Base-by-base conservation (phyloP, 1,284 basidiomycete genomes). In the Fomitiporia mediterranea region DNA sequence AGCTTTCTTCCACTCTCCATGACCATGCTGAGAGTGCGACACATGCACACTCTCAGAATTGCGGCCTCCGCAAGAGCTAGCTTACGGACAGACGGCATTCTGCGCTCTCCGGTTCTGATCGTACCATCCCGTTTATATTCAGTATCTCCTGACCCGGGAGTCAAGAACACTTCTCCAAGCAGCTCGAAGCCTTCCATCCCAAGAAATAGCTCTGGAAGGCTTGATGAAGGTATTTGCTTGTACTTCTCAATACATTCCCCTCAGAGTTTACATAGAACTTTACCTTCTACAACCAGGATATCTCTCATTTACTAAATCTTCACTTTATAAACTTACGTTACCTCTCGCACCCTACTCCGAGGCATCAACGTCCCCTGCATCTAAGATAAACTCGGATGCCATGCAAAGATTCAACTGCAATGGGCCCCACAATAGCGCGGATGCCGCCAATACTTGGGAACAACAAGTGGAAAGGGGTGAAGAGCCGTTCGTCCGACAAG, bases 251-350 rank as follows among this genome's bases (percentile, higher is more conserved):
- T 27, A 28, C 19, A 25, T 35, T 25, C 15, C 40, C 6, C 3
- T 2, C 23, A 32, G 27, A 32, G 3, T 44, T 19, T 30, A 15
- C 21, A 19, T n/a, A 4, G 4, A 15, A 9, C n/a, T 11, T 11
- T 46, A 27, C 7, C 43, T 7, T 7, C 43, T 34, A 15, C 19
- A 21, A 11, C 4, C 35, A 60, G 58, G 58, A 38, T 60, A 56
- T 44, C 32, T 60, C 15, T 48, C 58, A 40, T 60, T 60, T 47
- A 60, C 58, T 4, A 60, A 56, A 23, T 42, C 58, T 11, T 60
- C 58, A 9, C 47, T 60, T 11, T 60, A 60, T 34, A 60, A 60
- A 38, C 51, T 60, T 35, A 56, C 51, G 25, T 35, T 60, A 17
- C 58, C 58, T 6, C 55, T 60, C 25, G 17, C 47, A 25, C 34